Evolutionary conservation across 805 yeast species (phyloP).

Genomic region (Yarrowia bubula): DNA sequence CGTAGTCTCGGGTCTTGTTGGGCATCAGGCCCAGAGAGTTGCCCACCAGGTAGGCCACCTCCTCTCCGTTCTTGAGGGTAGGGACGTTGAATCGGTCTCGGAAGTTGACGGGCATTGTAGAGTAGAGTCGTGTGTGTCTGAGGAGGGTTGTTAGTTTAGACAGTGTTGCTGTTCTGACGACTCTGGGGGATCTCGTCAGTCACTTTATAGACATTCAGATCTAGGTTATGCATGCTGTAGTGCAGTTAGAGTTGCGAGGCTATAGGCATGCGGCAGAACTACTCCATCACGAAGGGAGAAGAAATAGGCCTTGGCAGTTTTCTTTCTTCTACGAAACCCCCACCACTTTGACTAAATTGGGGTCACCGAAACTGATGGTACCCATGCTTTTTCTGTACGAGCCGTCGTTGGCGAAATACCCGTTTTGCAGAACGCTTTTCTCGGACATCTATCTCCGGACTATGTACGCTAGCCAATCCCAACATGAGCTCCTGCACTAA

Average conservation of each 20-base stretch:
- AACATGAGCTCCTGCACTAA: conserved; percentile 13
- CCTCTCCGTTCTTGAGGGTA: conserved; percentile 28
- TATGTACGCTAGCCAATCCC: conserved; percentile 15
- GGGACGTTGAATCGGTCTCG: conserved; percentile 30
- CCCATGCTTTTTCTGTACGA: conserved; percentile 23
- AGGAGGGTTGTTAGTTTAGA: neutral
- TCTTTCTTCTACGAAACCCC: neutral
- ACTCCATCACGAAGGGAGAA: conserved; percentile 4
- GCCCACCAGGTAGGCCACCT: conserved; percentile 73
- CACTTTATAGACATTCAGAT: conserved; percentile 24
- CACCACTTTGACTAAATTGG: conserved; percentile 17
- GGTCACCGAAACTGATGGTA: conserved; percentile 16
- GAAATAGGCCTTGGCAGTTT: neutral
- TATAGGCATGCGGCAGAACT: conserved; percentile 11
- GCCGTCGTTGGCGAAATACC: conserved; percentile 3
- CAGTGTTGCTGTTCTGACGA: conserved; percentile 5
- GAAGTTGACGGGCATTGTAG: conserved; percentile 17
- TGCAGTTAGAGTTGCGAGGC: conserved; percentile 13
- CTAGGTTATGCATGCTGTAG: conserved; percentile 4
- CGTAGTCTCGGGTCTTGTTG: conserved; percentile 51
- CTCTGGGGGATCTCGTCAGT: conserved; percentile 19
- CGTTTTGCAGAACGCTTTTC: neutral
- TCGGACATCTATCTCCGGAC: neutral
- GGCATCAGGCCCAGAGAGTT: conserved; percentile 96
- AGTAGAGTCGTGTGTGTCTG: neutral